Evolutionary conservation across 2,329 filamentous ascomycete genomes (phyloP), one percentile per base, ranked within the genome.

Genomic region (Colletotrichum sp.): DNA sequence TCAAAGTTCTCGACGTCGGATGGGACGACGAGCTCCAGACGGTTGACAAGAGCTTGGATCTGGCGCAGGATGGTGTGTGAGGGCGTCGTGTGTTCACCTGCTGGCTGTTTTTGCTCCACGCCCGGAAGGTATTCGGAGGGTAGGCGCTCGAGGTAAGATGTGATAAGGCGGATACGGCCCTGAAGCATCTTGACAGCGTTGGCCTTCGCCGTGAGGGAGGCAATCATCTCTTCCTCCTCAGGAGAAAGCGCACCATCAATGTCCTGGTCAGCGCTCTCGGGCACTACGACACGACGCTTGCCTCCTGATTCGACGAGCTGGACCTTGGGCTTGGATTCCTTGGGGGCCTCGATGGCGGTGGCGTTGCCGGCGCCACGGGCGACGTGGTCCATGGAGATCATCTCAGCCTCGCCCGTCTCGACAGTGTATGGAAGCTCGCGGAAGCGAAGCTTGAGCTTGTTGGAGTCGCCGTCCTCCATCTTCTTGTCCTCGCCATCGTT

Each of bases 141-240:
- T 3, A 97, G 90, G 16, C 90, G 90, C 77, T 93, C 88, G 63
- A 99, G 92, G 83, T 98, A 99, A n/a, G 89, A 89, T 76, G 90
- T 90, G 79, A 96, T 90, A 72, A 96, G 90, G 60, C 91, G 89
- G 79, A 97, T 92, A 66, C 95, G 92, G 8, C 93, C 92, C 81
- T 96, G 93, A 32, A 99, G 92, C 93, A 98, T 98, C 86, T 96
- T 96, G 81, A 98, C 94, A 30, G 97, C 96, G 84, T 98, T 99
- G 77, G 94, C 91, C 81, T 98, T 98, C 76, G 96, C 94, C 32
- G 93, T 97, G 26, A 99, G 91, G 18, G 91, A 87, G 30, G 91
- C 88, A 71, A 93, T 88, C 82, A 90, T 87, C 82, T 93, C 91
- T 71, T 92, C 89, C 77, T 93, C 92, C 76, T 91, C 91, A 21